Conservation (phyloP, 2,329 filamentous ascomycete species). For the Sporothrix pseudoabietina region DNA sequence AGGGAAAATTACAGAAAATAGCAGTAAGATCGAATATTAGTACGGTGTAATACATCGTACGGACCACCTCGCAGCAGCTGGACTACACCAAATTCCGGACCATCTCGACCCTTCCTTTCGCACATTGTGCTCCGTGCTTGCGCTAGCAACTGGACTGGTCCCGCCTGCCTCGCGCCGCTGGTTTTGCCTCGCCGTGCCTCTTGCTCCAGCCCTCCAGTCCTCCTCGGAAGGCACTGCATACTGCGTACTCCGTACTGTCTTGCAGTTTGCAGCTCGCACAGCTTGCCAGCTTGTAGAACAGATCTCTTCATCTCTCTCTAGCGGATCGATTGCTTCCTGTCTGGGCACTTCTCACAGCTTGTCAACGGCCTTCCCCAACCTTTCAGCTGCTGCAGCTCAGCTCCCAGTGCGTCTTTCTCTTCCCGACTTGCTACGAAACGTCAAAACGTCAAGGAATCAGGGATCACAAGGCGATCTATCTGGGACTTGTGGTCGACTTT, state of each 20-base stretch:
- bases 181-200: background rate
- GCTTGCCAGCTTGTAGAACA: background rate
- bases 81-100: background rate
- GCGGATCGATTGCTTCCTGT: background rate
- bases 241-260: background rate
- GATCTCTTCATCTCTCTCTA: background rate
- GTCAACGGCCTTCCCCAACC: background rate
- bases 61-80: constrained; percentile 5
- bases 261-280: background rate
- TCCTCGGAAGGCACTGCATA: background rate
- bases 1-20: background rate
- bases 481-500: background rate
- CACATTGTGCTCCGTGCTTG: constrained; percentile 15
- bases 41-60: background rate
- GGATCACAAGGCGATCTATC: constrained; percentile 32
- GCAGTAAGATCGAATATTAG: background rate
- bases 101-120: constrained; percentile 8
- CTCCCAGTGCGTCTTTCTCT: background rate
- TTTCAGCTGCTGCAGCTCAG: constrained; percentile 6
- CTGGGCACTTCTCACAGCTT: background rate
- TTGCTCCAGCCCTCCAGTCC: background rate
- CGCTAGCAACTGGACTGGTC: constrained; percentile 18
- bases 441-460: constrained; percentile 34
- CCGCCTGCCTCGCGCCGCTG: background rate
- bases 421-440: constrained; percentile 34